Evolutionary conservation across 2,329 filamentous ascomycete genomes (phyloP).

Genomic region (Colletotrichum sp.): DNA sequence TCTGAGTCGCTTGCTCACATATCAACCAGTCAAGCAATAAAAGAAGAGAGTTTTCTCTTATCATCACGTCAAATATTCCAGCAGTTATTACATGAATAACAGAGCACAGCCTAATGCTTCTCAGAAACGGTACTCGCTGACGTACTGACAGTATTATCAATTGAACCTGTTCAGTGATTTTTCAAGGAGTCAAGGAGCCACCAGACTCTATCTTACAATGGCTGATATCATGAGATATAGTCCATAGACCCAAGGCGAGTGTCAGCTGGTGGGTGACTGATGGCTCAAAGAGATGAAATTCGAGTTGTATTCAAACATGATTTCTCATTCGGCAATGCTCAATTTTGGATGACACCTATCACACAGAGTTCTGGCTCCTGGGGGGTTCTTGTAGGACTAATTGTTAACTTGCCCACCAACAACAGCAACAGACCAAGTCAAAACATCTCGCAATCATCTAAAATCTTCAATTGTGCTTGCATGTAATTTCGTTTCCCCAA

Average conservation of each 20-base stretch:
- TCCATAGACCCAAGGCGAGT: neutral
- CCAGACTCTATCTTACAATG: neutral
- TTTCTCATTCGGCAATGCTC: neutral
- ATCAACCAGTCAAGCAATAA: neutral
- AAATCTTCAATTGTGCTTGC: neutral
- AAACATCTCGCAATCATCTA: neutral
- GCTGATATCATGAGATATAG: neutral
- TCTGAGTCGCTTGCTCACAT: neutral
- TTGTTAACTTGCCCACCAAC: neutral
- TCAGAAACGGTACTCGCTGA: no score
- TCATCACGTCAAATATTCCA: neutral
- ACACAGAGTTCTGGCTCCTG: neutral
- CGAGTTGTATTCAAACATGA: neutral
- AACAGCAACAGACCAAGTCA: neutral
- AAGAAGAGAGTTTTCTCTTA: neutral
- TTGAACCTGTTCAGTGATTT: neutral
- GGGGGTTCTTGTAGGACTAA: neutral
- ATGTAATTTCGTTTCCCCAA: no score
- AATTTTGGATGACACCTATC: neutral
- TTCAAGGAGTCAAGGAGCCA: neutral
- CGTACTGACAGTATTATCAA: no score
- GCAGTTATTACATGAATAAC: accelerated
- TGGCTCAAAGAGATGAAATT: neutral
- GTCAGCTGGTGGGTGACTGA: neutral
- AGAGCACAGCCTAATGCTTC: neutral